A percentile compares a stretch with the other conserved stretches of the same genome.
phyloP scores from a whole-genome alignment of 2,329 filamentous ascomycete genomes.

The Aspergillus ochraceus region DNA sequence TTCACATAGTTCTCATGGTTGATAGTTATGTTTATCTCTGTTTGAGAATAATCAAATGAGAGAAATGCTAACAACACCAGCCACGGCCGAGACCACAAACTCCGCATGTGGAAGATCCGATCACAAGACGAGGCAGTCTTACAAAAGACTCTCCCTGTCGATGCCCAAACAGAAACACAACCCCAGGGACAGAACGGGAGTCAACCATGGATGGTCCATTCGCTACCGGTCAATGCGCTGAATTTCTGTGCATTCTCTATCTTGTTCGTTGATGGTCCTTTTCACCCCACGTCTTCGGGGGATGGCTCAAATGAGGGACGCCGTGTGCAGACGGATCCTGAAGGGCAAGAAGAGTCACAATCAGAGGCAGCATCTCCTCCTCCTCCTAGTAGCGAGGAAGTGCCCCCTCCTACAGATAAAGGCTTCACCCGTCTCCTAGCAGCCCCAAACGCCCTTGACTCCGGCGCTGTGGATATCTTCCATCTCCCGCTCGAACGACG shows the following conservation, averaged over 20 bases:
- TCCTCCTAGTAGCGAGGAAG: background rate
- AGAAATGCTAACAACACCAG: conserved; percentile 50
- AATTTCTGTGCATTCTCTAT: conserved; percentile 76
- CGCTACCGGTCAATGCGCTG: conserved; percentile 83
- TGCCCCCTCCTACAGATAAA: background rate
- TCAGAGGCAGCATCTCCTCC: background rate
- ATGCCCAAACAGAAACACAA: conserved; percentile 39
- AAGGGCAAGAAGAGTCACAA: background rate
- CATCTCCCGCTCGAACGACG: conserved; percentile 73
- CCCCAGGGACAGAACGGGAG: conserved; percentile 5
- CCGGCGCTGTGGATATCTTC: conserved; percentile 81
- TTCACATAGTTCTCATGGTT: background rate
- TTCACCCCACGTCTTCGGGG: conserved; percentile 2
- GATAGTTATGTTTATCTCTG: no score
- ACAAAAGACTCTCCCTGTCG: conserved; percentile 70
- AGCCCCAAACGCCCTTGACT: conserved; percentile 74
- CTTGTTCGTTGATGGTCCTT: conserved; percentile 21
- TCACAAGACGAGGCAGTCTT: conserved; percentile 60
- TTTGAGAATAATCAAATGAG: no score
- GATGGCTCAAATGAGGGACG: background rate
- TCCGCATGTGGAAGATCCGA: conserved; percentile 79
- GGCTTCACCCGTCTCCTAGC: conserved; percentile 57
- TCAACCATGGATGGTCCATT: conserved; percentile 78
- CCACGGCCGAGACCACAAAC: conserved; percentile 84
- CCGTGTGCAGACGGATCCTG: background rate